phyloP scores from a whole-genome alignment of 2,329 filamentous ascomycete genomes.

The Metarhizium humberi region DNA sequence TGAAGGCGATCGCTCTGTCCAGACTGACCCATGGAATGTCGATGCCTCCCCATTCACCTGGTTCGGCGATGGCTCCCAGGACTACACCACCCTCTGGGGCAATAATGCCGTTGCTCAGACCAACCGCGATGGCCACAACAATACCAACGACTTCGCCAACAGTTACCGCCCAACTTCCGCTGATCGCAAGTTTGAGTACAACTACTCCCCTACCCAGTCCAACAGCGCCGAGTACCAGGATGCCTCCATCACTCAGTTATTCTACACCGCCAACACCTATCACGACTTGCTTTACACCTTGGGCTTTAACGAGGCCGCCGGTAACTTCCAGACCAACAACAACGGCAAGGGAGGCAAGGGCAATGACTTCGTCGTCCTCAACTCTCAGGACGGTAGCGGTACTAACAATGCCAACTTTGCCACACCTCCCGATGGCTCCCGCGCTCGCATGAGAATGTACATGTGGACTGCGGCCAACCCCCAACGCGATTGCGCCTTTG shows the following conservation, averaged over 20 bases:
- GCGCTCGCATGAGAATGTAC: conserved; percentile 50
- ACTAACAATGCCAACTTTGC: conserved; percentile 51
- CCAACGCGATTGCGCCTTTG: conserved; percentile 45
- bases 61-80: conserved; percentile 35
- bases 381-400: conserved; percentile 45
- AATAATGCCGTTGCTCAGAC: conserved; percentile 50
- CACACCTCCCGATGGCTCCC: conserved; percentile 40
- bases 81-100: conserved; percentile 44
- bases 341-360: conserved; percentile 40
- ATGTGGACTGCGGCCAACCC: conserved; percentile 41
- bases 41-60: conserved; percentile 42
- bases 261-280: conserved; percentile 51
- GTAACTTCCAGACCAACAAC: conserved; percentile 52
- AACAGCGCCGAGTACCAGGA: conserved; percentile 35
- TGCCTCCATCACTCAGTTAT: conserved; percentile 48
- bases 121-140: conserved; percentile 32
- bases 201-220: conserved; percentile 25
- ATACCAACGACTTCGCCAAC: conserved; percentile 22
- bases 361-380: conserved; percentile 44
- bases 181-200: conserved; percentile 35
- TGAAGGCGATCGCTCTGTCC: conserved; percentile 32
- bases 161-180: conserved; percentile 37
- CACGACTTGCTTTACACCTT: conserved; percentile 49
- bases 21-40: conserved; percentile 39
- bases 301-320: conserved; percentile 48